phyloP scores from a whole-genome alignment of 805 yeast species.

The Teunomyces pallodes region DNA sequence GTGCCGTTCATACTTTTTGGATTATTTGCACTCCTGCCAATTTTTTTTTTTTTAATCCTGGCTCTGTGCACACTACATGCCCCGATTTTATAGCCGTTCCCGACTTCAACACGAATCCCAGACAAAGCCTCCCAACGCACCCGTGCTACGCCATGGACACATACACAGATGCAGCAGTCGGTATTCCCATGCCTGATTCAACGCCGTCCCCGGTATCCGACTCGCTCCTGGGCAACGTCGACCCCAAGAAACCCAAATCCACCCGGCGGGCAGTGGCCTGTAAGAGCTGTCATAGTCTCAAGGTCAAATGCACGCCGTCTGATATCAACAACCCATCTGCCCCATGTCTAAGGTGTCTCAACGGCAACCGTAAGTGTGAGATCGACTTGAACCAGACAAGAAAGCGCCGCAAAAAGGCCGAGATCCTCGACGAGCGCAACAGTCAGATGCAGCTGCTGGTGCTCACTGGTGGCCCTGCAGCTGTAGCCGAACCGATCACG shows the following conservation, averaged over 20 bases:
- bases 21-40: not conserved
- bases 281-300: slow-evolving; percentile 74
- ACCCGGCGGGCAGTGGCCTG: slow-evolving; percentile 56
- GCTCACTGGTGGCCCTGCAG: not conserved
- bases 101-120: not conserved
- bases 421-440: slow-evolving; percentile 22
- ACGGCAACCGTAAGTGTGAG: slow-evolving; percentile 61
- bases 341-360: slow-evolving; percentile 73
- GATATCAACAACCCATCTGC: slow-evolving; percentile 55
- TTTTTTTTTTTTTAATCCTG: not conserved
- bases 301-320: slow-evolving; percentile 80
- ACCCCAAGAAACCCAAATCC: slow-evolving; percentile 1
- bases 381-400: slow-evolving; percentile 61
- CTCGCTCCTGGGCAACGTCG: not conserved
- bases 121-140: not conserved
- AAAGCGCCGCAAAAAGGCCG: slow-evolving; percentile 42
- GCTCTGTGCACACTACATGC: not conserved
- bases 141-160: not conserved
- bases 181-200: not conserved
- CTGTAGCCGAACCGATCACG: not conserved
- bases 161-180: not conserved
- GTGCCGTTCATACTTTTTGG: no score
- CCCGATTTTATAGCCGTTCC: slow-evolving; percentile 2
- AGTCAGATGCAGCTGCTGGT: not conserved
- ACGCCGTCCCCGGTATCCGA: not conserved